Percentiles rank a stretch among this genome's conserved stretches.
Evolutionary conservation across 2,329 filamentous ascomycete genomes (phyloP).

Genomic region (Verticillium longisporum): DNA sequence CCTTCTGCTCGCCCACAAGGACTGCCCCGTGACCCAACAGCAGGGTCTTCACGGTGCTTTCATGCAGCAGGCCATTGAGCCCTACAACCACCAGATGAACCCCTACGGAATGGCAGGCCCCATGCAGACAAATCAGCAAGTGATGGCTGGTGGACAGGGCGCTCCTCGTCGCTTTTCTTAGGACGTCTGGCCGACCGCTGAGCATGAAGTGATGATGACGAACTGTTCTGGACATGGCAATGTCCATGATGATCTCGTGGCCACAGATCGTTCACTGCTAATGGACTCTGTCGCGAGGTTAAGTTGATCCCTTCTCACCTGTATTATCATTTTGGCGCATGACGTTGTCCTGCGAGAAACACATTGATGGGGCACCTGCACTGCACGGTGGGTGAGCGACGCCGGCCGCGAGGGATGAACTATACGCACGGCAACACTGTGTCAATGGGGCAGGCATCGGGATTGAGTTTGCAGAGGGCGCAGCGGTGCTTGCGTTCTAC

Average conservation of each 20-base stretch:
- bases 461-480: not conserved
- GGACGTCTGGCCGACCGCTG: conserved; percentile 12
- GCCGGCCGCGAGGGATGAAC: not conserved
- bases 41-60: conserved; percentile 62
- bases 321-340: not conserved
- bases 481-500: not conserved
- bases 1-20: conserved; percentile 86
- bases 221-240: not conserved
- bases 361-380: not conserved
- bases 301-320: not conserved
- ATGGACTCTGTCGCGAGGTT: not conserved
- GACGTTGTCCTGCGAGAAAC: not conserved
- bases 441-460: not conserved
- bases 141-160: conserved; percentile 47
- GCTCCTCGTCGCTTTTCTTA: conserved; percentile 53
- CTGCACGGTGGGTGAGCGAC: not conserved
- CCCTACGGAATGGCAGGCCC: conserved; percentile 51
- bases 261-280: not conserved
- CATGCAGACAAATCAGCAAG: conserved; percentile 40
- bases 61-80: conserved; percentile 50
- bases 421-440: conserved; percentile 5
- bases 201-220: not conserved
- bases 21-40: conserved; percentile 86
- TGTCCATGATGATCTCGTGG: not conserved
- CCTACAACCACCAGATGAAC: conserved; percentile 49